These are phyloP conservation scores for Cladobotryum mycophilum DNA, from an alignment of 2,329 filamentous ascomycete species.

Conservation along the genomic window DNA sequence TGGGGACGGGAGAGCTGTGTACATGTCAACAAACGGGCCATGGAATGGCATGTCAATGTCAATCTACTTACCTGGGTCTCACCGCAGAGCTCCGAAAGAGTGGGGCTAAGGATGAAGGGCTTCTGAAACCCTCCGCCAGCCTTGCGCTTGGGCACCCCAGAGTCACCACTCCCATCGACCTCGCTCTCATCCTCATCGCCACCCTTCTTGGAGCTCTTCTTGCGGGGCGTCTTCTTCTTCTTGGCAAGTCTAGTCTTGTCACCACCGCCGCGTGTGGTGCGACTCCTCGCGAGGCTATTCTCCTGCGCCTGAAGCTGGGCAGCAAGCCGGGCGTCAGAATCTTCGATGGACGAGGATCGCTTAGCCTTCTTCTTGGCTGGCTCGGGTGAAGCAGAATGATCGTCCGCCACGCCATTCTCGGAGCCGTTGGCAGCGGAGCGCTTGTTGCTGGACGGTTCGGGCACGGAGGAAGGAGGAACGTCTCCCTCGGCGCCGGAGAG, in stretches of 20 bases:
- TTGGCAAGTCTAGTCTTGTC: slow-evolving; percentile 52
- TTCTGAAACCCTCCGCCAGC: slow-evolving; percentile 92
- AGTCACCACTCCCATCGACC: slow-evolving; percentile 55
- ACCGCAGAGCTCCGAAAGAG: slow-evolving; percentile 63
- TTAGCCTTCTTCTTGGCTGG: slow-evolving; percentile 62
- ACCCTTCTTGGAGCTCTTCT: slow-evolving; percentile 72
- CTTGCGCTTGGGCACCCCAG: slow-evolving; percentile 61
- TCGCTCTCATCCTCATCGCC: slow-evolving; percentile 77
- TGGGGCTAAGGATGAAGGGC: slow-evolving; percentile 66
- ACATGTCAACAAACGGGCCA: neutral
- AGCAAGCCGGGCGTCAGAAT: slow-evolving; percentile 81
- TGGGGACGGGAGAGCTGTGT: slow-evolving; percentile 80
- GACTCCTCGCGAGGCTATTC: slow-evolving; percentile 60
- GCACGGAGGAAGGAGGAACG: slow-evolving; percentile 30
- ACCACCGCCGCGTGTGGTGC: slow-evolving; percentile 71
- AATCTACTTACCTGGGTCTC: slow-evolving; percentile 53
- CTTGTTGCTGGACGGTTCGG: slow-evolving; percentile 28
- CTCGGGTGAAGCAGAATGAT: slow-evolving; percentile 40
- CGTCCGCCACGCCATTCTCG: slow-evolving; percentile 36
- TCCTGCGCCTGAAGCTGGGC: slow-evolving; percentile 89
- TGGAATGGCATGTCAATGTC: neutral
- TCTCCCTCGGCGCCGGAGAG: slow-evolving; percentile 38
- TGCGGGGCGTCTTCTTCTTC: slow-evolving; percentile 61
- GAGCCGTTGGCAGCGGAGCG: slow-evolving; percentile 30
- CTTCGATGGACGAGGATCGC: slow-evolving; percentile 51